phyloP scores from a whole-genome alignment of 208 protist species.

The Tritrichomonas foetus region DNA sequence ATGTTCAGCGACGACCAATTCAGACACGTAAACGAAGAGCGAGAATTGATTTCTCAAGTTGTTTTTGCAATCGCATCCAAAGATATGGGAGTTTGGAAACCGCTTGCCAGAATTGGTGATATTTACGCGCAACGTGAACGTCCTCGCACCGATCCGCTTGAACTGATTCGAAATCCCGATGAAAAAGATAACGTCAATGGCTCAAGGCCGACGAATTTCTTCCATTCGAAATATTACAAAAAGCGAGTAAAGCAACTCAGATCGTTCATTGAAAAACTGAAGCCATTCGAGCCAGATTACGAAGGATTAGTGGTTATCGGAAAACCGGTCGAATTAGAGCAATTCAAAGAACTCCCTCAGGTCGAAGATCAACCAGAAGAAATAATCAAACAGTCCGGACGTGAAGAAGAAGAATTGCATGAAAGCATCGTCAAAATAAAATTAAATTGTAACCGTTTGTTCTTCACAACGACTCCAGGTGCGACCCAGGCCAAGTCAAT shows the following conservation, averaged over 20 bases:
- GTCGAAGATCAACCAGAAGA: not conserved
- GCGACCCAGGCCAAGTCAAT: not conserved
- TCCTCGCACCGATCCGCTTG: not conserved
- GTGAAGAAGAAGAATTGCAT: not conserved
- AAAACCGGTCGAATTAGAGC: not conserved
- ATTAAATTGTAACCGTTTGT: not conserved
- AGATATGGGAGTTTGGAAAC: conserved; percentile 5
- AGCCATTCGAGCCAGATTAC: not conserved
- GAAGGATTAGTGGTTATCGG: not conserved
- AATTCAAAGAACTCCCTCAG: not conserved
- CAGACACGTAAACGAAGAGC: not conserved
- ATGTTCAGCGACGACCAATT: not conserved
- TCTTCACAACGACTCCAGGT: not conserved
- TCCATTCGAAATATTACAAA: not conserved
- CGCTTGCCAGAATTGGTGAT: not conserved
- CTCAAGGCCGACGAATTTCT: not conserved
- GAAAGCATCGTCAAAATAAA: not conserved
- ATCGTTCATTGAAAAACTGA: not conserved
- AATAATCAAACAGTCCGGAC: too few relatives aligned
- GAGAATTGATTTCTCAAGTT: not conserved
- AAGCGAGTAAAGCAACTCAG: not conserved
- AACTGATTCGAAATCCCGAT: not conserved
- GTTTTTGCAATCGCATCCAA: not conserved
- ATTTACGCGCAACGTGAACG: not conserved
- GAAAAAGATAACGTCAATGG: not conserved